Evolutionary conservation across 371 early-diverging fungal species (phyloP).

Genomic region (Apophysomyces ossiformis): DNA sequence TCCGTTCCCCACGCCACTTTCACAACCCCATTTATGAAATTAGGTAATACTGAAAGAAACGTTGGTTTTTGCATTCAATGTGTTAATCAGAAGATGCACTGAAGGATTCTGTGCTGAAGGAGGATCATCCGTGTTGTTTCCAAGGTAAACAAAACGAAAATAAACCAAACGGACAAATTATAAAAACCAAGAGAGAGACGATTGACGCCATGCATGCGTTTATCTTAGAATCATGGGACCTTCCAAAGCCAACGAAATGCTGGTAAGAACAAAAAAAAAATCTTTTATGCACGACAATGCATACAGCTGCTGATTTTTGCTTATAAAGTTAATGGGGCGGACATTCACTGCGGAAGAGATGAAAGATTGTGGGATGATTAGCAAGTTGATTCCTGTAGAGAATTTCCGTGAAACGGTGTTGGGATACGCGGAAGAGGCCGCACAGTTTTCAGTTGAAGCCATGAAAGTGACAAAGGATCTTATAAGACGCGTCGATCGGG

Average conservation of each 20-base stretch:
- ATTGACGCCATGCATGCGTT: slow-evolving; percentile 8
- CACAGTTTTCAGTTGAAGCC: slow-evolving; percentile 59
- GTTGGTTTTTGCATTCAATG: neutral
- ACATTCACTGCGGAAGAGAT: slow-evolving; percentile 61
- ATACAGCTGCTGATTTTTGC: neutral
- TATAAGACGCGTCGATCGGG: slow-evolving; percentile 52
- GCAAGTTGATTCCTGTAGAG: slow-evolving; percentile 57
- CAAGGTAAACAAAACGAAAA: slow-evolving; percentile 37
- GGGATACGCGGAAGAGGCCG: slow-evolving; percentile 49
- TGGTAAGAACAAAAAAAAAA: slow-evolving; percentile 36
- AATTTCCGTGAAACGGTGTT: slow-evolving; percentile 56
- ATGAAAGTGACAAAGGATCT: slow-evolving; percentile 61
- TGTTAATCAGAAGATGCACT: no score
- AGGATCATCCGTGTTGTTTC: slow-evolving; percentile 66
- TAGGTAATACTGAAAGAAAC: slow-evolving; percentile 38
- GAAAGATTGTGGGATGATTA: slow-evolving; percentile 49
- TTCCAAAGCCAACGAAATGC: slow-evolving; percentile 67
- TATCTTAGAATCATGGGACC: slow-evolving; percentile 56
- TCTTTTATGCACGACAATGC: slow-evolving; percentile 7
- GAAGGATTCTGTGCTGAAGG: slow-evolving; percentile 75
- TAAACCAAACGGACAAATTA: no score
- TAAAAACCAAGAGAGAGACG: neutral
- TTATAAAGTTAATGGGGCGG: slow-evolving; percentile 53
- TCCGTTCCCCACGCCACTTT: slow-evolving; percentile 66
- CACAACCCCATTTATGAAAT: slow-evolving; percentile 72